A percentile compares a stretch with the other conserved stretches of the same genome.
phyloP scores from a whole-genome alignment of 164 flowering plant genomes.

The Saururus chinensis region DNA sequence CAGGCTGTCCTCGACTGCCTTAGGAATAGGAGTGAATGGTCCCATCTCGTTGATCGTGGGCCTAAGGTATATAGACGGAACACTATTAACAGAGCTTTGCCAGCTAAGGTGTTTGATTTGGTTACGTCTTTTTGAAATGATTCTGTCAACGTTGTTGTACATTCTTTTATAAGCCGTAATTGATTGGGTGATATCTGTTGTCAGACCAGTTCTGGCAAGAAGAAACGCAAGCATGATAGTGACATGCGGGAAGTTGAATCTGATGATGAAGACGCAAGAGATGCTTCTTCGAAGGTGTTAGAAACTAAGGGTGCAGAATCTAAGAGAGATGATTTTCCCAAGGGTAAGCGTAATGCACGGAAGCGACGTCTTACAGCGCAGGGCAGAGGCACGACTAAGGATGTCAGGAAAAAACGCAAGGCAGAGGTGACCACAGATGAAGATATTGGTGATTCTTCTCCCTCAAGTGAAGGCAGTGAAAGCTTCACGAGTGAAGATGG shows the following conservation, averaged over 20 bases:
- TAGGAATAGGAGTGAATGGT: conserved; percentile 90
- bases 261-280: conserved; percentile 35
- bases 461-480: conserved; percentile 44
- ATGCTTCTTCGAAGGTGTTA: conserved; percentile 1
- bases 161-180: background rate
- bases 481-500: conserved; percentile 67
- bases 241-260: conserved; percentile 39
- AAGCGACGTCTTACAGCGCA: conserved; percentile 63
- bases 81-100: background rate
- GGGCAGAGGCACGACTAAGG: conserved; percentile 62
- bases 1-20: conserved; percentile 98
- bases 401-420: conserved; percentile 45
- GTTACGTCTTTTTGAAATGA: background rate
- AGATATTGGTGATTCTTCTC: conserved; percentile 37
- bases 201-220: conserved; percentile 75
- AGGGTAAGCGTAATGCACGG: conserved; percentile 81
- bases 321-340: conserved; percentile 68
- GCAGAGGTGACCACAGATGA: conserved; percentile 33
- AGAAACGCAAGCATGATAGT: conserved; percentile 65
- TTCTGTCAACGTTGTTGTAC: background rate
- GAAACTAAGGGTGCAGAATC: conserved; percentile 42
- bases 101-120: too few relatives aligned
- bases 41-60: conserved; percentile 86
- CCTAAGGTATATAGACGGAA: conserved; percentile 56
- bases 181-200: background rate